Percentiles rank a stretch among this genome's conserved stretches.
Evolutionary conservation across 257 asterid species (phyloP).

Genomic region (Nicotiana obtusifolia): DNA sequence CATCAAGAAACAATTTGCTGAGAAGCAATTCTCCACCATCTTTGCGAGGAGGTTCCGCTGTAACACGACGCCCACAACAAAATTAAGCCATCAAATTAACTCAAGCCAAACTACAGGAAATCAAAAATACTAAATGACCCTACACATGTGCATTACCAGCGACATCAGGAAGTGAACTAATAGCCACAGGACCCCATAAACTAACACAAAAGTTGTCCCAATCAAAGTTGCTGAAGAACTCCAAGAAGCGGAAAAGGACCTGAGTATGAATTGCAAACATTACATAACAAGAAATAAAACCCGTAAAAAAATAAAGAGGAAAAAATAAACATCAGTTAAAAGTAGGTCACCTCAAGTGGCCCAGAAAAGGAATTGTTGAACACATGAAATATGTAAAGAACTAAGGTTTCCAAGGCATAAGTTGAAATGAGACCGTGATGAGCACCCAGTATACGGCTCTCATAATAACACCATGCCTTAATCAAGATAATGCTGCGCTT

Average conservation of each 20-base stretch:
- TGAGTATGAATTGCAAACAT: slow-evolving; percentile 10
- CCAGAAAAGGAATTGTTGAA: slow-evolving; percentile 84
- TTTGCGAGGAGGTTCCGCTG: slow-evolving; percentile 91
- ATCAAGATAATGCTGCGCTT: slow-evolving; percentile 90
- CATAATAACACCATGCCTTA: slow-evolving; percentile 98
- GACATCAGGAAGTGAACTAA: slow-evolving; percentile 74
- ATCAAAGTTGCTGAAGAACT: slow-evolving; percentile 91
- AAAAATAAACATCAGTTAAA: background rate
- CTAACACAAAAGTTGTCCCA: slow-evolving; percentile 95
- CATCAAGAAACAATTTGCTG: slow-evolving; percentile 86
- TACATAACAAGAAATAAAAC: slow-evolving; percentile 10
- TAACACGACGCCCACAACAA: background rate
- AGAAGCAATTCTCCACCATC: slow-evolving; percentile 83
- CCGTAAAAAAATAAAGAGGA: slow-evolving; percentile 15
- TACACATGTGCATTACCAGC: slow-evolving; percentile 46
- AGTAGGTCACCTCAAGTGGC: slow-evolving; percentile 72
- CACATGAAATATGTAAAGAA: slow-evolving; percentile 87
- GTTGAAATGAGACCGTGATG: slow-evolving; percentile 97
- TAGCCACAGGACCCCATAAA: slow-evolving; percentile 94
- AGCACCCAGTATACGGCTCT: slow-evolving; percentile 94
- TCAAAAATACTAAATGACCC: background rate
- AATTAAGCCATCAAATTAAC: slow-evolving; percentile 1
- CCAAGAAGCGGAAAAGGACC: slow-evolving; percentile 90
- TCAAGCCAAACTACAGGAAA: background rate
- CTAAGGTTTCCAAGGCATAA: slow-evolving; percentile 88